Conservation (phyloP, 768 basidiomycete species). For the Leccinum ochraceum region DNA sequence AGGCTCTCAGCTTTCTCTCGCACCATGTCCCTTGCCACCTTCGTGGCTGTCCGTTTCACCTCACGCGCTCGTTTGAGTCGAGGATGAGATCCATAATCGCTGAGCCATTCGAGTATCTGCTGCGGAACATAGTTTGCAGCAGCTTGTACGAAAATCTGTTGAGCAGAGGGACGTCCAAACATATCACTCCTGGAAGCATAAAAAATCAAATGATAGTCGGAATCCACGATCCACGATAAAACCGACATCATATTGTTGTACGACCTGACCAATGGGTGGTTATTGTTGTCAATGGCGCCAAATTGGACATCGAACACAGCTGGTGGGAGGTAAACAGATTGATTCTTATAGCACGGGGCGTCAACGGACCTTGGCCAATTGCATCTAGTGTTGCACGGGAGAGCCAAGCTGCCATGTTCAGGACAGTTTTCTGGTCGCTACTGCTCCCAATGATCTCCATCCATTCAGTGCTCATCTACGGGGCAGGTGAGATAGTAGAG, state of each 20-base stretch:
- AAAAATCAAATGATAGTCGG: not conserved
- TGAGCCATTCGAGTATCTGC: slow-evolving; percentile 34
- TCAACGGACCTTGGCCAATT: slow-evolving; percentile 45
- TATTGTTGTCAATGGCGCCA: slow-evolving; percentile 19
- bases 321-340: not conserved
- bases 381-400: slow-evolving; percentile 22
- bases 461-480: not conserved
- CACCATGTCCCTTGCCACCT: slow-evolving; percentile 18
- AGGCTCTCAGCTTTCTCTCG: slow-evolving; percentile 17
- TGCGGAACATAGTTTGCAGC: slow-evolving; percentile 15
- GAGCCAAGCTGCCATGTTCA: not conserved
- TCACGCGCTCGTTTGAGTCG: slow-evolving; percentile 23
- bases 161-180: slow-evolving; percentile 17
- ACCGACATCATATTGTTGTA: slow-evolving; percentile 18
- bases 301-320: slow-evolving; percentile 49
- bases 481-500: not conserved
- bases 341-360: not conserved
- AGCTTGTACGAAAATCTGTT: slow-evolving; percentile 18
- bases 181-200: slow-evolving; percentile 17
- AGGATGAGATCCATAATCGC: slow-evolving; percentile 25
- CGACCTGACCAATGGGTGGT: slow-evolving; percentile 11
- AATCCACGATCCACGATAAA: too few relatives aligned
- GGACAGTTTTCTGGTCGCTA: slow-evolving; percentile 26
- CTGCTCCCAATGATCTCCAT: not conserved
- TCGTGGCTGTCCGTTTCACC: not conserved